Base-by-base conservation (phyloP, 1,284 basidiomycete species). In the Polyporus tsugae region DNA sequence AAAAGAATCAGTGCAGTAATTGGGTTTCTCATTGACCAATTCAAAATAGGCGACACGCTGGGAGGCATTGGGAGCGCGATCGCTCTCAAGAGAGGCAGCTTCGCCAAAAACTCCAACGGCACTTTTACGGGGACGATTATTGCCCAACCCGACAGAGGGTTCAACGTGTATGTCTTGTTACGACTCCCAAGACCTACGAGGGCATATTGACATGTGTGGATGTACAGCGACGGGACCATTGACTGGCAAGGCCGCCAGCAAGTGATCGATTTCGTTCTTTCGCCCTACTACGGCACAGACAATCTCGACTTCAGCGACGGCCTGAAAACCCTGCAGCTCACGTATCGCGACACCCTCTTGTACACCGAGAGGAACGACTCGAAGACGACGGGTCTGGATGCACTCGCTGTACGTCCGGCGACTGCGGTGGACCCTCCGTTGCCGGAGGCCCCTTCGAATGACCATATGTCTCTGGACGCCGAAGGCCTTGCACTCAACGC, bases 371-470 rank as follows among this genome's bases (percentile, higher is more conserved):
- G 86, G 52, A 76, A 81, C 33, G 75, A 80, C 29, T 82, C 77
- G 13, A 83, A 82, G 62, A 91, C 90, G 0, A 90, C 85, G 33
- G 91, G 91, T 2, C 81, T 91, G n/a, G 89, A 92, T 76, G 82
- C 90, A 0, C 69, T 78, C 0, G 83, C 80, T 5, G 80, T 88
- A 36, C 80, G 89, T 33, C 75, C 81, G 2, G 82, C 83, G 0
- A 75, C 82, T 68, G 70, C 70, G 6, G 74, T 75, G 13, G 78
- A 79, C 60, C 81, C 72, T 44, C 78, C 39, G 60, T 77, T 89
- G 73, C 88, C 88, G 1, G 85, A 89, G 55, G 82, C 86, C 0
- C 83, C 83, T 60, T 72, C 69, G 17, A 72, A 75, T 11, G 79
- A 84, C 46, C 87, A 84, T 67, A 78, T 92, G 52, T 81, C 83